Base-by-base conservation (phyloP, 2,329 filamentous ascomycete species). In the Aspergillus calidoustus region DNA sequence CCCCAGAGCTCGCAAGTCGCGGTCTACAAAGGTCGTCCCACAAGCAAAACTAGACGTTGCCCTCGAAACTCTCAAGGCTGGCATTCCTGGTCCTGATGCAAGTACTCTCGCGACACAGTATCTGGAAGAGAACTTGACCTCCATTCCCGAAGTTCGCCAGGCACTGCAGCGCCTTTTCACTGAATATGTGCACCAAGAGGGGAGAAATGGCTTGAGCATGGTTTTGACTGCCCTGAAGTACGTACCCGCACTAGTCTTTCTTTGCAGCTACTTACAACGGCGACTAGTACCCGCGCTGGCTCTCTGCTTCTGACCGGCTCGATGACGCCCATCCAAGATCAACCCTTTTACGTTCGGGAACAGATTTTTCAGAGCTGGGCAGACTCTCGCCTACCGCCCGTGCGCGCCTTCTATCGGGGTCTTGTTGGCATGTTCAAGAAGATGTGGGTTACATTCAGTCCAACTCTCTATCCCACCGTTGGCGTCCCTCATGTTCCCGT, bases 281-380 rank as follows among this genome's bases (percentile, higher is more conserved):
- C 56, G 17, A 3, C 17, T 25, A 86, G 82, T 68, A 84, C 84
- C 13, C 82, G 82, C 49, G 76, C 83, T 31, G 85, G 86, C 28
- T 84, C 85, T 1, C 72, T 87, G 11, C 70, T 87, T 7, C 71
- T 88, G 52, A 89, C 86, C 3, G 86, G 87, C 13, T 84, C 82
- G 44, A 76, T 80, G 3, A 84, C 82, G 1, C 82, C 83, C 3
- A 79, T 89, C 50, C 80, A 84, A 54, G 75, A 80, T 47, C 85
- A 88, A 61, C 80, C 86, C 0, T 70, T 86, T 8, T 76, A 81
- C 28, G 75, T 82, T n/a, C 83, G 86, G 7, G 82, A 87, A 66
- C 74, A 76, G 52, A 81, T 88, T 19, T 69, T 89, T 5, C 75
- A 78, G 15, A 72, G 75, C 54, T 89, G 87, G 87, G 73, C 79